These are phyloP conservation scores for Polysphondylium violaceum DNA, from an alignment of 78 protist species.

Conservation along the genomic window DNA sequence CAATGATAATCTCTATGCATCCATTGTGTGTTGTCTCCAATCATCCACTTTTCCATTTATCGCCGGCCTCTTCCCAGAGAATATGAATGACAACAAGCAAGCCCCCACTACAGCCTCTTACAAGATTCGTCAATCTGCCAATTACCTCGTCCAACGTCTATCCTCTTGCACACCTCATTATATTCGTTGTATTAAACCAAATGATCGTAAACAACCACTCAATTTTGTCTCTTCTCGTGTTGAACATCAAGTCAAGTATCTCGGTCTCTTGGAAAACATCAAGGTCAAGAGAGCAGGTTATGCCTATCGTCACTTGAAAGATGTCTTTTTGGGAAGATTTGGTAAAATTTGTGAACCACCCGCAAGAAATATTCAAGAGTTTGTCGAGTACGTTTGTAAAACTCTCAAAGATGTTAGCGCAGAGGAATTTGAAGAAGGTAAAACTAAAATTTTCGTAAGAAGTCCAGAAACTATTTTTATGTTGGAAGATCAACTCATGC, in stretches of 20 bases:
- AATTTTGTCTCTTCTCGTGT: conserved; percentile 65
- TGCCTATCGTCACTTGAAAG: conserved; percentile 89
- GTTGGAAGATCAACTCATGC: conserved; percentile 80
- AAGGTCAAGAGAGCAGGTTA: conserved; percentile 97
- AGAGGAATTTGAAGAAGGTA: conserved; percentile 82
- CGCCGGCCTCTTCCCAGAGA: conserved; percentile 78
- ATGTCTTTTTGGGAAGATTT: conserved; percentile 69
- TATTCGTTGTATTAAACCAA: conserved; percentile 96
- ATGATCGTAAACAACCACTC: conserved; percentile 75
- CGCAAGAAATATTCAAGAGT: conserved; percentile 60
- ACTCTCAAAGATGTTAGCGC: conserved; percentile 24
- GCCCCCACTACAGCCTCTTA: conserved; percentile 63
- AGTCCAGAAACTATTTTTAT: conserved; percentile 84
- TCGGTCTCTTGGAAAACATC: conserved; percentile 94
- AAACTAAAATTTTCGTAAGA: conserved; percentile 78
- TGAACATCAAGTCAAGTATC: conserved; percentile 89
- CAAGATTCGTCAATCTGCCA: conserved; percentile 81
- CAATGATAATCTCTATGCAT: conserved; percentile 80
- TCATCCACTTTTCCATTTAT: conserved; percentile 71
- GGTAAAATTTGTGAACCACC: conserved; percentile 59
- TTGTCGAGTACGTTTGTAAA: conserved; percentile 24
- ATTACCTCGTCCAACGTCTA: conserved; percentile 70
- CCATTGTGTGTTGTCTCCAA: conserved; percentile 79
- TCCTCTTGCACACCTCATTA: conserved; percentile 89
- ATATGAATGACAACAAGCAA: conserved; percentile 50